Percentiles rank a stretch among this genome's conserved stretches.
Evolutionary conservation across 495 filamentous ascomycete genomes (phyloP).

Genomic region (Opeltia flavorubescens): DNA sequence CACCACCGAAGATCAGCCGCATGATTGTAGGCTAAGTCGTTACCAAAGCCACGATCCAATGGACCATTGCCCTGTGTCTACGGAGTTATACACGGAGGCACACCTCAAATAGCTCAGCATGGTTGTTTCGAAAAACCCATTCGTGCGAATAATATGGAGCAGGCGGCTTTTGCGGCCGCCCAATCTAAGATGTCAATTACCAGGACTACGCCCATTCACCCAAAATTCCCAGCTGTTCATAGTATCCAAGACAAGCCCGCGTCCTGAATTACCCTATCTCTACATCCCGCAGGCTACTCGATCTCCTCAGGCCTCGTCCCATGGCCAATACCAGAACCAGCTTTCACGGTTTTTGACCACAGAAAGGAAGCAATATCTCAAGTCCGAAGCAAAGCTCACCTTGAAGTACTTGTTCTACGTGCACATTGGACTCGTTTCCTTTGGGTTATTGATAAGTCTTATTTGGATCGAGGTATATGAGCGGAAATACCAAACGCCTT

Average conservation of each 20-base stretch:
- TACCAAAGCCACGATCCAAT: no score
- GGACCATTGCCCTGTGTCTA: no score
- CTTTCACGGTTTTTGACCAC: slow-evolving; percentile 64
- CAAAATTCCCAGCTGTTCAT: slow-evolving; percentile 33
- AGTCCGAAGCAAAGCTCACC: slow-evolving; percentile 44
- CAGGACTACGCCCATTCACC: slow-evolving; percentile 28
- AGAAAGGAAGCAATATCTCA: slow-evolving; percentile 52
- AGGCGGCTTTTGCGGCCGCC: slow-evolving; percentile 6
- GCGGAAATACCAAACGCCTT: slow-evolving; percentile 56
- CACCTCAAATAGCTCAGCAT: no score
- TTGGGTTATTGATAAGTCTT: slow-evolving; percentile 36
- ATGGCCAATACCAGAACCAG: slow-evolving; percentile 34
- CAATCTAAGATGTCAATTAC: slow-evolving; percentile 5
- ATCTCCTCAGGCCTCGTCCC: slow-evolving; percentile 22
- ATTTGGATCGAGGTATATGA: slow-evolving; percentile 57
- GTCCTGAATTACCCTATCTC: slow-evolving; percentile 76
- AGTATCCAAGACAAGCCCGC: slow-evolving; percentile 31
- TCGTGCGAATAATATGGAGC: not conserved
- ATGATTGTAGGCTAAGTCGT: no score
- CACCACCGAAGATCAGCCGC: no score
- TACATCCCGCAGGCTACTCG: slow-evolving; percentile 31
- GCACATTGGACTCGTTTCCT: slow-evolving; percentile 34
- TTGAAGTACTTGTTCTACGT: slow-evolving; percentile 45
- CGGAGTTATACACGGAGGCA: no score
- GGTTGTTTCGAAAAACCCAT: not conserved